Base-by-base conservation (phyloP, 768 basidiomycete genomes). In the Tremella yokohamensis region DNA sequence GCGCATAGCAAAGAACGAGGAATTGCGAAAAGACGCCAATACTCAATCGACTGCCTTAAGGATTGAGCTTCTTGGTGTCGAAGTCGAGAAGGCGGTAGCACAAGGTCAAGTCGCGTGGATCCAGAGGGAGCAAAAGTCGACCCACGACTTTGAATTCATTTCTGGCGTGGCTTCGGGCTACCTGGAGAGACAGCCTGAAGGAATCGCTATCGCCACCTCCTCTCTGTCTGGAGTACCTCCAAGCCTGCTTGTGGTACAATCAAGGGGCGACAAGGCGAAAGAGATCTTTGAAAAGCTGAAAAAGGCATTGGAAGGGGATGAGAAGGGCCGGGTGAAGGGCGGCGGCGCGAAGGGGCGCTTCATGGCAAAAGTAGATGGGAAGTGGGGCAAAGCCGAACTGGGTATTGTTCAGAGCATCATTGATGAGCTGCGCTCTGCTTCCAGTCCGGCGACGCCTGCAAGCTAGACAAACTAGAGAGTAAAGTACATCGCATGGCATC, bases 1-100 rank as follows among this genome's bases (percentile, higher is more conserved):
- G 47, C 83, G 89, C 34, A 83, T 88, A 1, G 58, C 24, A n/a
- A 52, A 54, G 16, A 45, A 56, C 4, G 64, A 67, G 12, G 77
- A 78, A 29, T 84, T 85, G 64, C 82, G 88, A 24, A 69, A 51
- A 38, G 68, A 68, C 26, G 49, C 37, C 12, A 24, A 50, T 20
- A 18, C 6, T 16, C 44, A 45, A 26, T 15, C 16, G 12, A 49
- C 16, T 7, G 44, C 42, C 16, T n/a, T 44, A 16, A 7, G 54
- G 8, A 16, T n/a, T 9, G 24, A 44, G 49, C 11, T 49, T 22
- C 22, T 18, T 19, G 37, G 11, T 3, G 34, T 52, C 16, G 22
- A 34, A n/a, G 51, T 24, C 37, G 51, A 52, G 16, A 24, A 52
- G 37, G 34, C 51, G 12, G 22, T 34, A 18, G 38, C 29, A 22